Base-by-base conservation (phyloP, 768 basidiomycete genomes). In the Lactarius hatsudake region DNA sequence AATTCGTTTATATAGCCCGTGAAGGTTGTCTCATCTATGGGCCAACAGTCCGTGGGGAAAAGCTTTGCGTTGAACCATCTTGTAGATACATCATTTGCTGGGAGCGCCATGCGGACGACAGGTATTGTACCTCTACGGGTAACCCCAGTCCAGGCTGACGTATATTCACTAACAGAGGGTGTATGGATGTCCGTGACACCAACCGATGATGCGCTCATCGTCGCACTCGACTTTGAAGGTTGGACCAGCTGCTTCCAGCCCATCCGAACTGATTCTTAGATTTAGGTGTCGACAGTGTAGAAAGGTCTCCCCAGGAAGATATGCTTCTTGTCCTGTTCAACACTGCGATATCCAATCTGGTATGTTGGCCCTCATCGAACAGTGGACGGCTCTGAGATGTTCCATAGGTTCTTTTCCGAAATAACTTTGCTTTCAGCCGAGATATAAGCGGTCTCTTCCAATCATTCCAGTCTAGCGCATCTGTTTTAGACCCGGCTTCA, bases 261-360 rank as follows among this genome's bases (percentile, higher is more conserved):
- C 26, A 6, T 7, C 26, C 23, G 13, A 2, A 26, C 26, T 20
- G 13, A 30, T 58, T 23, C 40, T 18, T 38, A n/a, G 9, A 17
- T 18, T n/a, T 62, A 79, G 86, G 86, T 60, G 86, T 87, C 1
- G 84, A 87, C 68, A 85, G 84, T 54, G 86, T 87, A 23, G 86
- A 87, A 72, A 77, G 86, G 0, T 86, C 85, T 0, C 80, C 84
- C 9, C 85, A 87, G 51, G 51, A 53, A 28, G 51, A 53, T 3
- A 53, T 53, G 51, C 51, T 53, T 26, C 51, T 53, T 15, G 51
- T 53, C 51, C 26, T 53, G 7, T 53, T 53, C 13, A 53, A 53
- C 13, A 26, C 51, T 3, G 51, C 51, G 2, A 53, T 53, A 26
- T 53, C 51, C 12, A 53, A 53, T 53, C 51, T 53, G 51, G 51